Base-by-base conservation (phyloP, 257 asterid species). In the Penstemon eatonii region DNA sequence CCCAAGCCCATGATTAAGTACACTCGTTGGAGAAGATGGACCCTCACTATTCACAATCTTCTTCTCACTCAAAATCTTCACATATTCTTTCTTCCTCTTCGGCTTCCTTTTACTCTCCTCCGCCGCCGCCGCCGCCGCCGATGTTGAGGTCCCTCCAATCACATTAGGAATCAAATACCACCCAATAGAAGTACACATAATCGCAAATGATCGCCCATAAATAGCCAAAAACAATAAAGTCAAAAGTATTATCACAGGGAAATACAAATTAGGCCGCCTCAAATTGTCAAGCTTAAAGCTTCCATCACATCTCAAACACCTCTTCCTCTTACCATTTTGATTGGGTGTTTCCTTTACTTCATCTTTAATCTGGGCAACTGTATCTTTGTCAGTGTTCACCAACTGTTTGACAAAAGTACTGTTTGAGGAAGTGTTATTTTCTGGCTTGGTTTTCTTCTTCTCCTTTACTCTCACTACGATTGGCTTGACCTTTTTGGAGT, bases 151-250 rank as follows among this genome's bases (percentile, higher is more conserved):
- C 53, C 52, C 60, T 41, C 50, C 46, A 38, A 43, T 64, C 6
- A 69, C 51, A 15, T 10, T 56, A 4, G 79, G 76, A 55, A 75
- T 50, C 25, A 57, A 2, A 10, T 64, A 75, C 75, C 79, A 75
- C 15, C 61, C 71, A 15, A 75, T 57, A 4, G 75, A 69, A 0
- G 65, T 58, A 18, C 79, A 75, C 11, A 75, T 6, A 56, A 69
- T 69, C 3, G 72, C 75, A 25, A 75, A 75, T 11, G 72, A 56
- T 57, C 60, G 45, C 7, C 79, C 79, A 19, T 10, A 56, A 33
- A 75, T 0, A 37, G 53, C 67, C 56, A 75, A 50, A 12, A 69
- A 59, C 9, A 39, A 8, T 58, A 75, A 65, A 46, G 64, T 58
- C 36, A 75, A 64, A 2, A 69, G 39, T 60, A 75, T 63, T 42